Base-by-base conservation (phyloP, 2,329 filamentous ascomycete genomes). In the Chaetomium globosum region DNA sequence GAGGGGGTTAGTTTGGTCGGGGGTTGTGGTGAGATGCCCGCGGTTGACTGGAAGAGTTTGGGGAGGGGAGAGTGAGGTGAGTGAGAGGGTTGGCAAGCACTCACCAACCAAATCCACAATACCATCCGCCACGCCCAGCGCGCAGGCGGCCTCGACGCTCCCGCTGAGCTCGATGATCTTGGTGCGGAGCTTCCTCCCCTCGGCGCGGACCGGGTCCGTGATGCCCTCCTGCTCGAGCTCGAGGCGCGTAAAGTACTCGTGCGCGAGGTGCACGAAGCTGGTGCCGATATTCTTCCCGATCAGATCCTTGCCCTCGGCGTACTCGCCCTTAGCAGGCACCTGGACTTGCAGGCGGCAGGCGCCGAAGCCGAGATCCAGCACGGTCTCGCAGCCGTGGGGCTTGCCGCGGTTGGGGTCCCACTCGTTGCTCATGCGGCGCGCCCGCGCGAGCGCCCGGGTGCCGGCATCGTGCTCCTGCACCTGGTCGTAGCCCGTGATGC, bases 91-190 rank as follows among this genome's bases (percentile, higher is more conserved):
- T 28, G 9, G 7, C 7, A n/a, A 43, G 39, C 39, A 86, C 90
- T 76, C 79, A 95, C 92, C 93, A 75, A 99, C 95, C 65, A 99
- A 87, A 80, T 99, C 95, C 55, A 99, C 93, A 76, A 99, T 97
- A 59, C 94, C 95, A 76, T 98, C 94, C 52, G 95, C 95, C 31
- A 98, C 93, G 61, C 95, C 95, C 62, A 99, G 82, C 23, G 95
- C 94, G 76, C 95, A 99, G 48, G 95, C 94, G 59, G 95, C 94
- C 80, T 99, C 95, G 39, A 99, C 95, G 82, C 94, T 98, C 19
- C 95, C 95, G 70, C 94, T 95, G 67, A 98, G 85, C 78, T 95
- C 96, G 74, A 97, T 92, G 73, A 99, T 93, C 74, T 92, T 93
- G 10, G 95, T 98, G 73, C 84, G 86, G 71, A 96, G 77, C 76